Percentiles rank a stretch among this genome's conserved stretches.
Conservation (phyloP, 305 asterid genomes). For the Nicotiana rustica region DNA sequence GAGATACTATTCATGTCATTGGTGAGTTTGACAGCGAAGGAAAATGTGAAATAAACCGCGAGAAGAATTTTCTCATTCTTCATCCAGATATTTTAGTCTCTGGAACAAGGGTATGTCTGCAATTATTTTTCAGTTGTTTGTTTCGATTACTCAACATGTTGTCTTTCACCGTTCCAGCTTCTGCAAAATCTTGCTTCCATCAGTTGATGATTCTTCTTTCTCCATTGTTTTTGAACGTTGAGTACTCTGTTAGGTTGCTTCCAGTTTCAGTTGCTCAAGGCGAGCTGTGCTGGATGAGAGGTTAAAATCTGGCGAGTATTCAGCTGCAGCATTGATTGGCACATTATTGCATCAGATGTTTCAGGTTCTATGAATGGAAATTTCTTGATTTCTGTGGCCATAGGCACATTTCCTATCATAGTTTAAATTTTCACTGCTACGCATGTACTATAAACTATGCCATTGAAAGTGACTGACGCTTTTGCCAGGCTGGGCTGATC, state of each 20-base stretch:
- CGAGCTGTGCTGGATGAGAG: conserved; percentile 94
- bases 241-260: conserved; percentile 69
- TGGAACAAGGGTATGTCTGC: conserved; percentile 87
- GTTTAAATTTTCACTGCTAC: conserved; percentile 16
- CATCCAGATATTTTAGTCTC: conserved; percentile 96
- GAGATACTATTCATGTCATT: conserved; percentile 82
- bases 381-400: conserved; percentile 32
- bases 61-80: conserved; percentile 78
- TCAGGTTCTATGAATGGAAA: conserved; percentile 63
- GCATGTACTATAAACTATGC: conserved; percentile 4
- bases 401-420: not conserved
- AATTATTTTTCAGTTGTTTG: conserved; percentile 33
- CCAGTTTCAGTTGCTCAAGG: conserved; percentile 94
- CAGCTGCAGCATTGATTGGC: conserved; percentile 90
- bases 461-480: conserved; percentile 25
- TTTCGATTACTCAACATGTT: conserved; percentile 38
- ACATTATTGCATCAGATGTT: conserved; percentile 95
- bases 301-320: conserved; percentile 71
- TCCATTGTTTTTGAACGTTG: conserved; percentile 41
- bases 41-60: conserved; percentile 75
- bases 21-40: conserved; percentile 89
- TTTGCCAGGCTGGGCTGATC: conserved; percentile 87
- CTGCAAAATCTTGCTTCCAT: conserved; percentile 26
- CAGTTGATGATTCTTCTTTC: conserved; percentile 26
- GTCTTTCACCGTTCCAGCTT: conserved; percentile 5